phyloP scores from a whole-genome alignment of 2,329 filamentous ascomycete genomes.

The Xylaria multiplex region DNA sequence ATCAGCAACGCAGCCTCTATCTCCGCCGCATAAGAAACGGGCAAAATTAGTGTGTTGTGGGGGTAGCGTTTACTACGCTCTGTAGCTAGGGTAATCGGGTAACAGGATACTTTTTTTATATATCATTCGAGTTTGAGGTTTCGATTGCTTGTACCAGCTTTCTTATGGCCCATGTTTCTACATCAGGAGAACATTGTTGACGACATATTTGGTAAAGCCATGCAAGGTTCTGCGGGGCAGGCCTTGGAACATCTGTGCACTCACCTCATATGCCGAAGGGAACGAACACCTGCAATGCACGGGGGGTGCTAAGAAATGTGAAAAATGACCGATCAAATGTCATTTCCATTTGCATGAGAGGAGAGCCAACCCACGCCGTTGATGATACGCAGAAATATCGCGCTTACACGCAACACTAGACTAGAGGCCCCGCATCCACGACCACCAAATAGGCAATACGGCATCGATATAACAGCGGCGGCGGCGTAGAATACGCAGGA shows the following conservation, averaged over 20 bases:
- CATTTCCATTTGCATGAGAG: not conserved
- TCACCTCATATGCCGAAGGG: not conserved
- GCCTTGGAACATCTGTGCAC: not conserved
- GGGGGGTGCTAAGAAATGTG: slow-evolving; percentile 5
- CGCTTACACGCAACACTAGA: slow-evolving; percentile 18
- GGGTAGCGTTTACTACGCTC: slow-evolving; percentile 5
- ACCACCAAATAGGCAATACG: slow-evolving; percentile 17
- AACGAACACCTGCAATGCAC: slow-evolving; percentile 1
- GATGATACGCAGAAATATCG: slow-evolving; percentile 30
- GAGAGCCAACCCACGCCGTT: slow-evolving; percentile 1
- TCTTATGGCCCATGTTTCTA: not conserved
- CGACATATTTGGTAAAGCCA: not conserved
- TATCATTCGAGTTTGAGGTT: slow-evolving; percentile 7
- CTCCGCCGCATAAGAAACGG: not conserved
- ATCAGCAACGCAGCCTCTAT: slow-evolving; percentile 13
- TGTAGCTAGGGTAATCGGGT: not conserved
- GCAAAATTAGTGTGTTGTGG: not conserved
- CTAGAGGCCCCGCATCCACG: slow-evolving; percentile 20
- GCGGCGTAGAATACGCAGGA: too few relatives aligned
- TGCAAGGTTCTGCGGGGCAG: slow-evolving; percentile 5
- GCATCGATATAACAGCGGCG: not conserved
- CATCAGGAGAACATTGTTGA: not conserved
- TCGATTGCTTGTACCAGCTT: slow-evolving; percentile 2
- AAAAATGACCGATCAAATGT: not conserved
- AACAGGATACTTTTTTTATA: slow-evolving; percentile 4